phyloP scores from a whole-genome alignment of 2,329 filamentous ascomycete species.

The Phyllosticta paracitricarpa region DNA sequence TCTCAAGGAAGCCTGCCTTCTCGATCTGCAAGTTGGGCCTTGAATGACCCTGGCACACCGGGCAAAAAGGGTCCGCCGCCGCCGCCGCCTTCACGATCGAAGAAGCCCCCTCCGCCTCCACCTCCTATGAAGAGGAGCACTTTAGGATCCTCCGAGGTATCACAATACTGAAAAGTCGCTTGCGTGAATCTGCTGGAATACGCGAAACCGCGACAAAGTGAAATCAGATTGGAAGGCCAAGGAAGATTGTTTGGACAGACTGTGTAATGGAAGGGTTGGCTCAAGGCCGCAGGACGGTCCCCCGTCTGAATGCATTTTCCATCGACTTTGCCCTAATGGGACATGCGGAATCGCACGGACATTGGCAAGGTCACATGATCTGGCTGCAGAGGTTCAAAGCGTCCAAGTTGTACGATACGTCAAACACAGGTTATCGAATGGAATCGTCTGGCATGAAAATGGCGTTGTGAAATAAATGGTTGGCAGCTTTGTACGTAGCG shows the following conservation, averaged over 20 bases:
- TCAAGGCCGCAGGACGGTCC: slow-evolving; percentile 6
- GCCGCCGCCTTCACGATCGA: slow-evolving; percentile 50
- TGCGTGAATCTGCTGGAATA: background rate
- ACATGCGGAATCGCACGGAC: background rate
- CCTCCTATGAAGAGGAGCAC: slow-evolving; percentile 53
- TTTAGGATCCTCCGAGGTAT: slow-evolving; percentile 23
- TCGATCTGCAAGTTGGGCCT: slow-evolving; percentile 39
- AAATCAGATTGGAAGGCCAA: background rate
- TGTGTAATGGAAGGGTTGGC: background rate
- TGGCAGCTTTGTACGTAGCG: background rate
- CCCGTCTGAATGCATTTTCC: background rate
- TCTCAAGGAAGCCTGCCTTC: slow-evolving; percentile 42
- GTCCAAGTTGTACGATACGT: background rate
- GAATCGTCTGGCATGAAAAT: background rate
- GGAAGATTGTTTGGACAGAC: background rate
- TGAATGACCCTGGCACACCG: slow-evolving; percentile 12
- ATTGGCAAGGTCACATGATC: background rate
- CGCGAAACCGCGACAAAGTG: background rate
- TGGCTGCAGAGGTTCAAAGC: background rate
- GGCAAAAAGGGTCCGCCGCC: slow-evolving; percentile 44
- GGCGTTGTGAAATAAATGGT: background rate
- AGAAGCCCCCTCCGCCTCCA: slow-evolving; percentile 56
- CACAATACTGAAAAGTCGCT: background rate
- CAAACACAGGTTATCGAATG: background rate
- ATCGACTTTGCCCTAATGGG: background rate